A percentile compares a stretch with the other conserved stretches of the same genome.
These are phyloP conservation scores for Ulmus americana DNA, from an alignment of 331 rosid genomes.

Conservation along the genomic window DNA sequence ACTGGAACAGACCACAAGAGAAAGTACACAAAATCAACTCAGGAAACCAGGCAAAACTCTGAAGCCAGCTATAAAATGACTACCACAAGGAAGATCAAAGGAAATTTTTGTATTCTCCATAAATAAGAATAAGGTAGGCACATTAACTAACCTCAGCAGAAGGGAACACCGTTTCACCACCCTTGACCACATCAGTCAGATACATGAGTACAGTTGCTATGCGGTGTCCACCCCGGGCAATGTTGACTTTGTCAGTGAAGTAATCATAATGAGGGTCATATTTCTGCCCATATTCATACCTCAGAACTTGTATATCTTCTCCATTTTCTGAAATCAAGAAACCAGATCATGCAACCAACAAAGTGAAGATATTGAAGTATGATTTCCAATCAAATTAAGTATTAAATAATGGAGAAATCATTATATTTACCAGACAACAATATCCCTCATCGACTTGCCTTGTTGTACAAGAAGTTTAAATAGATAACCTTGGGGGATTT, in stretches of 20 bases:
- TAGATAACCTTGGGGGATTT: not conserved
- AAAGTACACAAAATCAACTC: not conserved
- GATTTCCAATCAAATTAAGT: constrained; percentile 17
- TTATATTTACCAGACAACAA: not conserved
- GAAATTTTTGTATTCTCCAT: not conserved
- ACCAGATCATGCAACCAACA: constrained; percentile 15
- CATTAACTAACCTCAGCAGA: constrained; percentile 67
- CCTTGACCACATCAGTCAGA: constrained; percentile 66
- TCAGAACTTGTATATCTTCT: constrained; percentile 90
- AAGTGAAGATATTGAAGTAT: not conserved
- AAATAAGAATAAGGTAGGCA: constrained; percentile 14
- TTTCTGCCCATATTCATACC: constrained; percentile 95
- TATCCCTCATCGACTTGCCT: not conserved
- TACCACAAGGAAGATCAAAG: not conserved
- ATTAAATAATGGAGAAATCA: not conserved
- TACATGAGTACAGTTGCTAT: constrained; percentile 90
- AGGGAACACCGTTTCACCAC: constrained; percentile 98
- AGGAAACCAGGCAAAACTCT: not conserved
- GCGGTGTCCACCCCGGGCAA: constrained; percentile 91
- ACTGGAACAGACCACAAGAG: not conserved
- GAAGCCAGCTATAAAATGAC: not conserved
- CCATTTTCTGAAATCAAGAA: constrained; percentile 76
- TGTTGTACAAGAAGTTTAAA: not conserved
- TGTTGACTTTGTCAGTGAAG: constrained; percentile 81
- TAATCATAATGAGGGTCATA: constrained; percentile 87